These are phyloP conservation scores for Pyrus communis DNA, from an alignment of 306 rosid species.

Conservation along the genomic window DNA sequence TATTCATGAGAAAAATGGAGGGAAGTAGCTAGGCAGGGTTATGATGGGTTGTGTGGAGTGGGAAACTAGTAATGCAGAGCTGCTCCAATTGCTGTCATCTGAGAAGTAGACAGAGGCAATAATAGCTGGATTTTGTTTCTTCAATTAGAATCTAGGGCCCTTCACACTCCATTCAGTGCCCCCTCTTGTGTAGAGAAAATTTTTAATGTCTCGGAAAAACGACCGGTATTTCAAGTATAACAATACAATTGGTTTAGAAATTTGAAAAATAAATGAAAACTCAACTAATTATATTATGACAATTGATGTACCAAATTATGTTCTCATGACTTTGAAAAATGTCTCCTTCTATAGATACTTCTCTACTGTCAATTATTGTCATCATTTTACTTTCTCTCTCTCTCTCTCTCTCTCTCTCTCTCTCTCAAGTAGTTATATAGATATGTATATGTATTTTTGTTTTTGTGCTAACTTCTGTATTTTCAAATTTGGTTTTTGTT, in stretches of 20 bases:
- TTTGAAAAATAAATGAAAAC: too few relatives aligned
- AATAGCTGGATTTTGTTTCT: constrained; percentile 57
- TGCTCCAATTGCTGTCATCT: constrained; percentile 38
- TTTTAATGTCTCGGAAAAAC: too few relatives aligned
- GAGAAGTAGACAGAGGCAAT: constrained; percentile 64
- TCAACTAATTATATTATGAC: too few relatives aligned
- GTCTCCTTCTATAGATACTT: constrained; percentile 7
- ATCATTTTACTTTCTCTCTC: constrained; percentile 26
- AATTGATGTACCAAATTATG: too few relatives aligned
- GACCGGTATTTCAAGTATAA: fast-evolving
- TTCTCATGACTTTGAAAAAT: too few relatives aligned
- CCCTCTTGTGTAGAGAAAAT: neutral
- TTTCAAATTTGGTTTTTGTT: neutral
- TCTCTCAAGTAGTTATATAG: neutral
- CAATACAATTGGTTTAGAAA: too few relatives aligned
- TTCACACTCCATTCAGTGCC: constrained; percentile 13
- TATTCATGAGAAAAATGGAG: neutral
- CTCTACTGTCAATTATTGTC: constrained; percentile 46
- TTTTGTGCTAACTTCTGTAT: neutral
- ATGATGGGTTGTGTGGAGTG: constrained; percentile 22
- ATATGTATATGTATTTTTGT: too few relatives aligned
- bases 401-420: constrained; percentile 4
- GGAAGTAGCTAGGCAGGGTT: neutral
- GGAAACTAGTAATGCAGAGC: constrained; percentile 31
- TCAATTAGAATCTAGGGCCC: constrained; percentile 44